These are phyloP conservation scores for Colletotrichum tanaceti DNA, from an alignment of 2,329 filamentous ascomycete species.

Conservation along the genomic window DNA sequence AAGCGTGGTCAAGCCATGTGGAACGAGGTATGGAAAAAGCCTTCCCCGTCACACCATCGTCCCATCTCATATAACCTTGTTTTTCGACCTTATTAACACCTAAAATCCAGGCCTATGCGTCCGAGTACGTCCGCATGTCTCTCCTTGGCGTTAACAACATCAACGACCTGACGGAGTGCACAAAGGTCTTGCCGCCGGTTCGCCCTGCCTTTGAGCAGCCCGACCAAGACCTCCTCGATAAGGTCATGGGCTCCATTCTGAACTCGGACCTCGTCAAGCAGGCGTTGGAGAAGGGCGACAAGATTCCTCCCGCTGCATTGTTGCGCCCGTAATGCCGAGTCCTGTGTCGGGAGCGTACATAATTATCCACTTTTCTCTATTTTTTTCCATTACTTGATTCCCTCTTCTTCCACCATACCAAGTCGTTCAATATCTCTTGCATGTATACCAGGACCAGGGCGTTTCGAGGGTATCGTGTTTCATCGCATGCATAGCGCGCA, in stretches of 20 bases:
- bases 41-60: constrained; percentile 10
- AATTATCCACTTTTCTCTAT: not conserved
- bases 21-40: constrained; percentile 52
- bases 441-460: constrained; percentile 14
- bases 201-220: constrained; percentile 38
- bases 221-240: constrained; percentile 27
- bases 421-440: constrained; percentile 7
- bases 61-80: constrained; percentile 7
- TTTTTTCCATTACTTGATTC: not conserved
- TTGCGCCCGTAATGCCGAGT: not conserved
- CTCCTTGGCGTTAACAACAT: constrained; percentile 68
- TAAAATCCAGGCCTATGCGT: constrained; percentile 58
- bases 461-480: not conserved
- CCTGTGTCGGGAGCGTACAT: not conserved
- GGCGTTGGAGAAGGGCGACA: constrained; percentile 37
- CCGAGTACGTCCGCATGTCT: constrained; percentile 65
- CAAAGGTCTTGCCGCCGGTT: constrained; percentile 59
- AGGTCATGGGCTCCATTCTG: constrained; percentile 26
- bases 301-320: constrained; percentile 30
- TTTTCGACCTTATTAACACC: constrained; percentile 3
- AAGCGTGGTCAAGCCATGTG: constrained; percentile 51
- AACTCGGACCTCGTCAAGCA: constrained; percentile 23
- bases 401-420: not conserved
- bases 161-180: constrained; percentile 66
- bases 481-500: not conserved